phyloP scores from a whole-genome alignment of 495 filamentous ascomycete species.

The Xylaria bambusicola region DNA sequence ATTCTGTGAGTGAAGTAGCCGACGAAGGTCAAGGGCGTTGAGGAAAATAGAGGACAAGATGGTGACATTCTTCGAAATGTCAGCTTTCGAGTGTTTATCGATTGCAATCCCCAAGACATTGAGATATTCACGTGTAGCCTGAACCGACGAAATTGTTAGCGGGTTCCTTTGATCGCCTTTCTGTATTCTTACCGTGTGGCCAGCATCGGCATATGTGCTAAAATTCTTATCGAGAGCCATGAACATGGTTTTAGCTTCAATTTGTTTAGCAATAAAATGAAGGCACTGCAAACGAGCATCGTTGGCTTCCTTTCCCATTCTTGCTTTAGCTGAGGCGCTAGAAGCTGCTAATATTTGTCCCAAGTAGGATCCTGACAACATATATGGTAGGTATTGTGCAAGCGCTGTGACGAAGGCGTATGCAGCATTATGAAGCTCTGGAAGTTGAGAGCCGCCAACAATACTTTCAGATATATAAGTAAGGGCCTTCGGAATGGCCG shows the following conservation, averaged over 20 bases:
- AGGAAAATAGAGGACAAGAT: conserved; percentile 71
- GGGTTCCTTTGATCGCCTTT: not conserved
- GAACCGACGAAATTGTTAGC: conserved; percentile 27
- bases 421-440: conserved; percentile 74
- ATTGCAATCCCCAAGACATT: conserved; percentile 66
- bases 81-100: conserved; percentile 73
- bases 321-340: conserved; percentile 64
- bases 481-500: conserved; percentile 69
- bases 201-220: conserved; percentile 58
- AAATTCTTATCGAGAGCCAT: conserved; percentile 70
- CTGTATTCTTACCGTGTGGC: conserved; percentile 55
- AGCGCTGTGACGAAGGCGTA: conserved; percentile 77
- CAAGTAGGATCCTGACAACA: conserved; percentile 73
- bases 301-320: conserved; percentile 55
- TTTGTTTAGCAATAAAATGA: conserved; percentile 67
- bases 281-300: conserved; percentile 69
- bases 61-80: conserved; percentile 67
- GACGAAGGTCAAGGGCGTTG: conserved; percentile 70
- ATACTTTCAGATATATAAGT: conserved; percentile 66
- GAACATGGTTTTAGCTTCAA: conserved; percentile 68
- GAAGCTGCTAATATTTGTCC: conserved; percentile 68
- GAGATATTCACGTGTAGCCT: conserved; percentile 69
- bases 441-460: conserved; percentile 50
- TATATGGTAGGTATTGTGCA: conserved; percentile 80
- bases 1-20: conserved; percentile 43